Evolutionary conservation across 345 rosid genomes (phyloP), one percentile per base, ranked within the genome.

Genomic region (Luvunga scandens): DNA sequence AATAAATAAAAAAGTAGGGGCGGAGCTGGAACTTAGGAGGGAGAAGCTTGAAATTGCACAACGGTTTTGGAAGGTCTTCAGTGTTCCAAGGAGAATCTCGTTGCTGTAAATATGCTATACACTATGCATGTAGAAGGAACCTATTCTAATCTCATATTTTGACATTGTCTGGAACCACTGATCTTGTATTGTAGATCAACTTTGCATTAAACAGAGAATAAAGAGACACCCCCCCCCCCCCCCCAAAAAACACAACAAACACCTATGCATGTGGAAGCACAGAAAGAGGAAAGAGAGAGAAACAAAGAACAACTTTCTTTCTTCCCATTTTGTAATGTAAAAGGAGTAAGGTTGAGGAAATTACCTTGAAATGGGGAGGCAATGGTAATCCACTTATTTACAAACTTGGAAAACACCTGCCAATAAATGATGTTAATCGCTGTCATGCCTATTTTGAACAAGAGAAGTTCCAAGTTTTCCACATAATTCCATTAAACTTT

Each of bases 321-420:
- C 57, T 53, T 18, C 13, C 50, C 21, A n/a, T 59, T 38, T 39
- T n/a, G 12, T 24, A 63, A 67, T 55, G 16, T 22, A 30, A 38
- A 62, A 69, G 28, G 62, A 50, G 21, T 60, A n/a, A 31, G 39
- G 45, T 18, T 27, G 75, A 25, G 33, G 57, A 62, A 69, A 57
- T 72, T 83, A 94, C 98, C 98, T 91, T 94, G 98, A 76, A 94
- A 94, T 77, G 98, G 98, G 79, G 92, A 87, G 53, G 93, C 98
- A 61, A 94, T 90, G 79, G 91, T 85, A 75, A 94, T 88, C 98
- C 98, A 94, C 87, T 94, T 94, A 75, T 79, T 90, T 64, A 91
- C 93, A 77, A 83, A 89, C 88, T 90, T 87, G 53, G 98, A 80
- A 78, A 92, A 90, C 22, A 86, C 89, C 98, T 92, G 91, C 71